Conservation (phyloP, 2,329 filamentous ascomycete species). For the Colletotrichum sp. region DNA sequence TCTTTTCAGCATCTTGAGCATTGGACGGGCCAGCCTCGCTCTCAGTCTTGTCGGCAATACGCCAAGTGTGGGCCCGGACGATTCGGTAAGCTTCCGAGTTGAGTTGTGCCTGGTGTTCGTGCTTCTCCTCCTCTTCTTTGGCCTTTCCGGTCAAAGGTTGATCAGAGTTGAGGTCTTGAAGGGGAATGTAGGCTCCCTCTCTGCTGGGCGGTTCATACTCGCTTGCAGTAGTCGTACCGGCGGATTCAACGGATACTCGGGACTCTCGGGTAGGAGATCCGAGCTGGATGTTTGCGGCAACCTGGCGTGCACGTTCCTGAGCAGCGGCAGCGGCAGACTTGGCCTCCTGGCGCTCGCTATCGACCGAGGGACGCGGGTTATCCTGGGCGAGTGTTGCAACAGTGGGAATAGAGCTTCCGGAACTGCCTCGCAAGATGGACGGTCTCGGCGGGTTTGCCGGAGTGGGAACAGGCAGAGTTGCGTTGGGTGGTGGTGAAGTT, state of each 20-base stretch:
- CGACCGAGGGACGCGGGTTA: neutral
- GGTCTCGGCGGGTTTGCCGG: conserved; percentile 22
- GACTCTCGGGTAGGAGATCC: conserved; percentile 39
- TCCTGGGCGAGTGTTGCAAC: conserved; percentile 5
- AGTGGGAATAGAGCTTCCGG: conserved; percentile 40
- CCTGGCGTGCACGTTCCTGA: conserved; percentile 45
- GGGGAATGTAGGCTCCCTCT: conserved; percentile 31
- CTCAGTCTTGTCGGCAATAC: conserved; percentile 14
- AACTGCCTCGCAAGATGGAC: conserved; percentile 47
- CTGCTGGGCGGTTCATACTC: conserved; percentile 27
- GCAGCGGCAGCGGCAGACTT: conserved; percentile 43
- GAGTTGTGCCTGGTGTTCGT: conserved; percentile 28
- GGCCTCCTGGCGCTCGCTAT: conserved; percentile 26
- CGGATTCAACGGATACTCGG: conserved; percentile 42
- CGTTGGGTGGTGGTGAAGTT: conserved; percentile 15
- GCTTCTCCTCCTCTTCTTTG: conserved; percentile 6
- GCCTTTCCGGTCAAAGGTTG: neutral
- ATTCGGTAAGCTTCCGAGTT: conserved; percentile 46
- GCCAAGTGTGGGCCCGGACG: conserved; percentile 45
- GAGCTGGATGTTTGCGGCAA: conserved; percentile 43
- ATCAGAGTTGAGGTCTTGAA: conserved; percentile 32
- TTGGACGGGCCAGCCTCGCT: conserved; percentile 11
- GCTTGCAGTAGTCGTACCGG: conserved; percentile 31
- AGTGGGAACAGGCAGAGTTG: neutral
- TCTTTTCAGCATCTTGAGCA: neutral